phyloP scores from a whole-genome alignment of 2,329 filamentous ascomycete species.

The Fusarium guadeloupense region DNA sequence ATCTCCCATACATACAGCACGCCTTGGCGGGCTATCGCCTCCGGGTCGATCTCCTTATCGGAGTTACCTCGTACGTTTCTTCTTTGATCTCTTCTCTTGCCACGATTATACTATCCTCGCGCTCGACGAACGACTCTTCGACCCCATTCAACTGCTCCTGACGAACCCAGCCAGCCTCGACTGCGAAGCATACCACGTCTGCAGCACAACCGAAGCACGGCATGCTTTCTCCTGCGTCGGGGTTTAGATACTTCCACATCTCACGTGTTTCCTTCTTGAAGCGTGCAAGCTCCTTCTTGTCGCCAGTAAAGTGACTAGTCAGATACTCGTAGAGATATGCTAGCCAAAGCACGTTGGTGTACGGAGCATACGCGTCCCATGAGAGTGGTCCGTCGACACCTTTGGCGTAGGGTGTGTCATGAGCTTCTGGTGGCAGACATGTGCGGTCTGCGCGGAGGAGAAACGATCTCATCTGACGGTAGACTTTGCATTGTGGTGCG shows the following conservation, averaged over 20 bases:
- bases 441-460: slow-evolving; percentile 61
- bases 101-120: slow-evolving; percentile 55
- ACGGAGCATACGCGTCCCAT: slow-evolving; percentile 66
- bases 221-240: slow-evolving; percentile 56
- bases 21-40: slow-evolving; percentile 12
- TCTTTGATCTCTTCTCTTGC: slow-evolving; percentile 41
- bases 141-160: slow-evolving; percentile 60
- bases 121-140: slow-evolving; percentile 48
- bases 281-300: slow-evolving; percentile 54
- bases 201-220: slow-evolving; percentile 65
- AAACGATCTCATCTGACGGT: slow-evolving; percentile 70
- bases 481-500: slow-evolving; percentile 67
- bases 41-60: slow-evolving; percentile 41
- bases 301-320: slow-evolving; percentile 56
- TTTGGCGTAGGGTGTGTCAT: slow-evolving; percentile 57
- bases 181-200: slow-evolving; percentile 65
- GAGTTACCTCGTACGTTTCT: slow-evolving; percentile 31
- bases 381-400: slow-evolving; percentile 59
- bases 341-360: slow-evolving; percentile 73
- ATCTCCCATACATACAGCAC: slow-evolving; percentile 2
- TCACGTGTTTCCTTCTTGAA: slow-evolving; percentile 62
- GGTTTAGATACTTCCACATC: slow-evolving; percentile 63
- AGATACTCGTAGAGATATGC: slow-evolving; percentile 69
- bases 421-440: slow-evolving; percentile 58
- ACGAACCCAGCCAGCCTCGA: slow-evolving; percentile 66